A percentile compares a stretch with the other conserved stretches of the same genome.
These are phyloP conservation scores for Penicillium sp. DNA, from an alignment of 2,329 filamentous ascomycete species.

Conservation along the genomic window DNA sequence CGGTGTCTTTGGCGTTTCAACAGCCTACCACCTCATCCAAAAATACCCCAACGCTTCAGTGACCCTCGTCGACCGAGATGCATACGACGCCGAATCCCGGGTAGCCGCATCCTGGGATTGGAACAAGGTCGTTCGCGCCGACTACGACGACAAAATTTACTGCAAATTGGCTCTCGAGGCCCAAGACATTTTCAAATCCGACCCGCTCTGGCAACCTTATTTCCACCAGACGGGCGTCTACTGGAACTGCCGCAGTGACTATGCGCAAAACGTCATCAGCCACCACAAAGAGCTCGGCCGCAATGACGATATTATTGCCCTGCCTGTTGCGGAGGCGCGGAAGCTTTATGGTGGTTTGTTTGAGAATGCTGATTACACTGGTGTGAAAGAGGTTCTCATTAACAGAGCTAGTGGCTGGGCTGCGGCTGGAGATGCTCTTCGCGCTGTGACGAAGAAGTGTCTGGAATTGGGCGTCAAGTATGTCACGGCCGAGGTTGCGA, in stretches of 20 bases:
- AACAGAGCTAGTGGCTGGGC: constrained; percentile 66
- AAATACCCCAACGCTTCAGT: constrained; percentile 33
- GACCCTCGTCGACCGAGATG: constrained; percentile 32
- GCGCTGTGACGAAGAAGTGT: constrained; percentile 56
- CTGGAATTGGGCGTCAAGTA: constrained; percentile 62
- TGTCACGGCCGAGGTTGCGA: constrained; percentile 45
- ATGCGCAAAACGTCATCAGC: constrained; percentile 52
- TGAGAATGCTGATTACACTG: constrained; percentile 61
- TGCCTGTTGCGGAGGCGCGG: constrained; percentile 57
- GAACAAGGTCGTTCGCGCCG: constrained; percentile 34
- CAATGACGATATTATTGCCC: constrained; percentile 48
- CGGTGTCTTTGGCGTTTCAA: constrained; percentile 33
- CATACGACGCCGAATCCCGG: constrained; percentile 38
- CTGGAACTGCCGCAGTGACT: constrained; percentile 51
- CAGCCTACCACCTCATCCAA: constrained; percentile 31
- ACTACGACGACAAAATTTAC: constrained; percentile 34
- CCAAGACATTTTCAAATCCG: constrained; percentile 40
- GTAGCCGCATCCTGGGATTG: constrained; percentile 36
- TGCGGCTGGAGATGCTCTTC: constrained; percentile 61
- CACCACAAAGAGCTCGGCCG: constrained; percentile 55
- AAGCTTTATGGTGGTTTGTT: constrained; percentile 61
- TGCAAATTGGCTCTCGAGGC: constrained; percentile 31
- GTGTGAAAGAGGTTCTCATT: constrained; percentile 59
- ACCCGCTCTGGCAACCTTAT: constrained; percentile 38
- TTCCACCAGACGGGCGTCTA: constrained; percentile 57